phyloP scores from a whole-genome alignment of 2,329 filamentous ascomycete genomes.

The Cryoendolithus antarcticus region DNA sequence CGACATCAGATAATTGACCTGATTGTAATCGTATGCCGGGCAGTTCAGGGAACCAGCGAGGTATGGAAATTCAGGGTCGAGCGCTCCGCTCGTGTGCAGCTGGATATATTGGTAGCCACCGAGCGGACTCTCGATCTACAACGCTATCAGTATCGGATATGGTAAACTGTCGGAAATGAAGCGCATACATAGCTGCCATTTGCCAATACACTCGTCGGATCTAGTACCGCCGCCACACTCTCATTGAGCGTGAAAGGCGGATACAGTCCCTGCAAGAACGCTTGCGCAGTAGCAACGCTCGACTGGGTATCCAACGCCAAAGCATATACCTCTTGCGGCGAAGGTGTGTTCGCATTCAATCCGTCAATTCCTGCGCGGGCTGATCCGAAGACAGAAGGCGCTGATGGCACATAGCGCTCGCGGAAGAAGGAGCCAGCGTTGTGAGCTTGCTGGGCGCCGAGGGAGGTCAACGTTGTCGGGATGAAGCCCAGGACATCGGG shows the following conservation, averaged over 20 bases:
- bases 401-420: constrained; percentile 36
- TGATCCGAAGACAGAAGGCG: constrained; percentile 9
- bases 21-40: constrained; percentile 20
- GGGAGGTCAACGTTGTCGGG: constrained; percentile 34
- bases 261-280: constrained; percentile 51
- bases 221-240: constrained; percentile 18
- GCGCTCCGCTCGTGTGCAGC: constrained; percentile 31
- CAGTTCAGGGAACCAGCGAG: constrained; percentile 31
- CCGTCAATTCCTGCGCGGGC: constrained; percentile 29
- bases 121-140: constrained; percentile 35
- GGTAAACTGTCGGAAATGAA: background rate
- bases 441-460: constrained; percentile 44
- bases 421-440: constrained; percentile 40
- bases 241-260: constrained; percentile 33
- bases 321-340: constrained; percentile 36
- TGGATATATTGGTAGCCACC: constrained; percentile 46
- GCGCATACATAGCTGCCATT: constrained; percentile 28
- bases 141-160: background rate
- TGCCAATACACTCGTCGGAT: constrained; percentile 31
- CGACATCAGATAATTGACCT: constrained; percentile 30
- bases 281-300: constrained; percentile 41
- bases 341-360: constrained; percentile 33
- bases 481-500: constrained; percentile 28
- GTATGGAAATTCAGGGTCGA: constrained; percentile 40
- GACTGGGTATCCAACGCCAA: constrained; percentile 36